Percentiles rank a stretch among this genome's conserved stretches.
Evolutionary conservation across 1,139 yeast species (phyloP).

Genomic region (Meyerozyma carpophila): DNA sequence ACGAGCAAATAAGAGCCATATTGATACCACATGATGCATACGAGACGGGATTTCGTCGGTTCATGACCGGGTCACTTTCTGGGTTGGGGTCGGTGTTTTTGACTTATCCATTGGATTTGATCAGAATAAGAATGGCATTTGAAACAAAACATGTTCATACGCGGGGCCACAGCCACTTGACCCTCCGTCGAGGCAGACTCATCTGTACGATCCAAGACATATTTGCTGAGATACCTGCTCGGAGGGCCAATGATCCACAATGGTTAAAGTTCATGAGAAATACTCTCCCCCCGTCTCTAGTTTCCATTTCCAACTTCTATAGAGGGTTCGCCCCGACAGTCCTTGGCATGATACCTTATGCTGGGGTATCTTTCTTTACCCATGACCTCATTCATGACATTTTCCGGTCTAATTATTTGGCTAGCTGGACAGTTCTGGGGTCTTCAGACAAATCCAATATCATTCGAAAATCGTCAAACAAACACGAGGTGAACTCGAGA

Average conservation of each 20-base stretch:
- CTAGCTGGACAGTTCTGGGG: conserved; percentile 49
- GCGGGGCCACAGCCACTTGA: conserved; percentile 17
- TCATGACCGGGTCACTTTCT: conserved; percentile 85
- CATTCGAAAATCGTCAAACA: conserved; percentile 10
- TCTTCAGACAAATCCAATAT: conserved; percentile 7
- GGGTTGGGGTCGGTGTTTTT: conserved; percentile 82
- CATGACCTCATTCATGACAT: conserved; percentile 89
- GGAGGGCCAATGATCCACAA: conserved; percentile 28
- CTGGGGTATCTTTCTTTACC: conserved; percentile 94
- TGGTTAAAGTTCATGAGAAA: conserved; percentile 32
- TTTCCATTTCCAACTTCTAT: conserved; percentile 66
- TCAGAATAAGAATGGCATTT: conserved; percentile 88
- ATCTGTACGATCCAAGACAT: conserved; percentile 49
- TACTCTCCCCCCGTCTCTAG: conserved; percentile 29
- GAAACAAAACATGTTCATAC: conserved; percentile 52
- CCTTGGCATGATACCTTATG: conserved; percentile 94
- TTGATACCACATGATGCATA: conserved; percentile 68
- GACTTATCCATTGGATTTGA: conserved; percentile 88
- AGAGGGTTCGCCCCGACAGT: conserved; percentile 94
- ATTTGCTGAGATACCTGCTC: conserved; percentile 57
- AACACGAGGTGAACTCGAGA: conserved; percentile 29
- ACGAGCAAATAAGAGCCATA: conserved; percentile 81
- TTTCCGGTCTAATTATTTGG: conserved; percentile 53
- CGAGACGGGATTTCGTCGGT: conserved; percentile 78
- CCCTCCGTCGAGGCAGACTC: conserved; percentile 44